phyloP scores from a whole-genome alignment of 164 flowering plant species.

The Macadamia tetraphylla region DNA sequence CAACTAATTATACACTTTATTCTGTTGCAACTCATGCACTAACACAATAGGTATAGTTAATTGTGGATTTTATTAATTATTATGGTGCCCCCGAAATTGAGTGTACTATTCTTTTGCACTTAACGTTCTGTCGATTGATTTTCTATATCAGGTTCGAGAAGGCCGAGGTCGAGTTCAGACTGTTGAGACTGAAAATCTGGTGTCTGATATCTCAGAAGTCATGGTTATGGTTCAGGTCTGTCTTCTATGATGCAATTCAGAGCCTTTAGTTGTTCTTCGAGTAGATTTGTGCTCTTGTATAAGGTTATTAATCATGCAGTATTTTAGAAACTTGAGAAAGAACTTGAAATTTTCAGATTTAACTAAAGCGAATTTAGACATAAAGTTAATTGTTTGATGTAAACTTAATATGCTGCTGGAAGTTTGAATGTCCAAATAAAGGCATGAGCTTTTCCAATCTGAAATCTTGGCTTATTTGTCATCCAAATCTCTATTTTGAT shows the following conservation, averaged over 20 bases:
- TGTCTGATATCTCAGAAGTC: constrained; percentile 58
- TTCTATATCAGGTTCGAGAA: constrained; percentile 71
- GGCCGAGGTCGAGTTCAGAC: constrained; percentile 47
- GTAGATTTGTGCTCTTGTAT: not conserved
- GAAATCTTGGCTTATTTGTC: not conserved
- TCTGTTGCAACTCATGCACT: not conserved
- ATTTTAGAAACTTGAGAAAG: not conserved
- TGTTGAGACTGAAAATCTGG: constrained; percentile 32
- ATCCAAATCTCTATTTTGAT: not conserved
- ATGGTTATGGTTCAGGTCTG: constrained; percentile 89
- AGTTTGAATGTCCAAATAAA: not conserved
- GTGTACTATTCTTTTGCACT: not conserved
- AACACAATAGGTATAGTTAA: not conserved
- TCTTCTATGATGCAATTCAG: constrained; percentile 3
- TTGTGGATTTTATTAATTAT: too few species aligned
- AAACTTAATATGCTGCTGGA: not conserved
- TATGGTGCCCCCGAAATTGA: too few species aligned
- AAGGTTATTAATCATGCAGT: not conserved
- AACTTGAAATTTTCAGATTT: not conserved
- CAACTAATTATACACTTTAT: not conserved
- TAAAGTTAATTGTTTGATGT: too few species aligned
- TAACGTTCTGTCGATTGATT: constrained; percentile 1
- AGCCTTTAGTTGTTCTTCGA: not conserved
- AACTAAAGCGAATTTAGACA: too few species aligned
- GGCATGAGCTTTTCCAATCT: not conserved